phyloP scores from a whole-genome alignment of 2,329 filamentous ascomycete genomes.

The Coniosporium tulheliwenetii region DNA sequence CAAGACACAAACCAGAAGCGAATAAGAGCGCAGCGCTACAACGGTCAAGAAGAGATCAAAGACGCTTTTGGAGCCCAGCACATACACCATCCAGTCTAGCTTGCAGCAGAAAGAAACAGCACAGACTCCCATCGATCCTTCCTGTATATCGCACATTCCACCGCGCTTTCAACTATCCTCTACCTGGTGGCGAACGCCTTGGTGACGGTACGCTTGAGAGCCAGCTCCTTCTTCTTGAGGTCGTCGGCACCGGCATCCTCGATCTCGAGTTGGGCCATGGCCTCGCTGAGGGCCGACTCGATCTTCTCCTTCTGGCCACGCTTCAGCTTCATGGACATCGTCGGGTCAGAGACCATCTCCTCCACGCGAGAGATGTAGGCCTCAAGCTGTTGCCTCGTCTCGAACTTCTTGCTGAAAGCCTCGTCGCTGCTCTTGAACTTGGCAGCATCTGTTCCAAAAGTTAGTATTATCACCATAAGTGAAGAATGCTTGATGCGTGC shows the following conservation, averaged over 20 bases:
- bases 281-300: slow-evolving; percentile 88
- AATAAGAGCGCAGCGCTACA: too few relatives aligned
- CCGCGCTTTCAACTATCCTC: too few relatives aligned
- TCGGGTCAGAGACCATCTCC: slow-evolving; percentile 96
- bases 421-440: slow-evolving; percentile 98
- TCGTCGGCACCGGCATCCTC: slow-evolving; percentile 85
- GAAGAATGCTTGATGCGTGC: slow-evolving; percentile 8
- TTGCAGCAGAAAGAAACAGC: too few relatives aligned
- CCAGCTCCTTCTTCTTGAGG: slow-evolving; percentile 99
- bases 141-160: too few relatives aligned
- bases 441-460: slow-evolving; percentile 51
- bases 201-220: slow-evolving; percentile 92
- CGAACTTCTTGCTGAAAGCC: slow-evolving; percentile 98
- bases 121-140: too few relatives aligned
- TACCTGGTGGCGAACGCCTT: slow-evolving; percentile 45
- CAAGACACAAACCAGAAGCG: too few relatives aligned
- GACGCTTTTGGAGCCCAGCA: too few relatives aligned
- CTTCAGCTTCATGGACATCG: slow-evolving; percentile 93
- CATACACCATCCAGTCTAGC: too few relatives aligned
- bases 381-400: slow-evolving; percentile 98
- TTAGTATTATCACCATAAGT: not conserved
- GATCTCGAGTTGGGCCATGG: slow-evolving; percentile 94
- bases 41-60: too few relatives aligned
- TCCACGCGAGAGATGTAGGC: slow-evolving; percentile 97
- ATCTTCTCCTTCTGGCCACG: slow-evolving; percentile 99